A percentile compares a stretch with the other conserved stretches of the same genome.
These are phyloP conservation scores for Raffaelea ambrosiae DNA, from an alignment of 2,329 filamentous ascomycete genomes.

Conservation along the genomic window DNA sequence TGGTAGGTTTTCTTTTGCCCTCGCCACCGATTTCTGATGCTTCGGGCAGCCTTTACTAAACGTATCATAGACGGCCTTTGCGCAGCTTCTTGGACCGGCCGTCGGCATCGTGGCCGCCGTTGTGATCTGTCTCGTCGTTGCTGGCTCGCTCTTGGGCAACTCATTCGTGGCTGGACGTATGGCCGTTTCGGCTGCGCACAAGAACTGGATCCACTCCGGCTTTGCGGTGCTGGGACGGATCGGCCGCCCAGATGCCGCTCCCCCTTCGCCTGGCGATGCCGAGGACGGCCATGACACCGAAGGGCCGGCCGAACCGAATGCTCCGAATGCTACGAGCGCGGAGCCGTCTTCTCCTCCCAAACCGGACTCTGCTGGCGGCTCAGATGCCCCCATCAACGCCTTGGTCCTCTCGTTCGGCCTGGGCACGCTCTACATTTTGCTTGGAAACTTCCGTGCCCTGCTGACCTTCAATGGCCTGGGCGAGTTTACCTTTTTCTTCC, in stretches of 20 bases:
- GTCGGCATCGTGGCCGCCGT: conserved; percentile 46
- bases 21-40: not conserved
- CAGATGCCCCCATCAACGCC: conserved; percentile 46
- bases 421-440: conserved; percentile 47
- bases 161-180: conserved; percentile 55
- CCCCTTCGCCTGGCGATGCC: too few species aligned
- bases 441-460: conserved; percentile 52
- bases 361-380: conserved; percentile 32
- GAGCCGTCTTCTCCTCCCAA: not conserved
- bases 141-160: conserved; percentile 53
- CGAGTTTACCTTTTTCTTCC: conserved; percentile 57
- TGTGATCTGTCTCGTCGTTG: conserved; percentile 52
- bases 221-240: conserved; percentile 37
- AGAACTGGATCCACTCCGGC: conserved; percentile 37
- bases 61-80: conserved; percentile 40
- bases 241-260: conserved; percentile 18
- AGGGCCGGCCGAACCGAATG: too few species aligned
- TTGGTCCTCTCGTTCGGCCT: conserved; percentile 39
- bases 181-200: conserved; percentile 48
- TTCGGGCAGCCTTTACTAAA: too few species aligned
- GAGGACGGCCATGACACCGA: too few species aligned
- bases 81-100: conserved; percentile 41
- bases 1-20: conserved; percentile 32
- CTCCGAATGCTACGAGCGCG: too few species aligned
- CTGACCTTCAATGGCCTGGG: conserved; percentile 52